Conservation (phyloP, 139 green algal genomes). For the Chloropicon primus region DNA sequence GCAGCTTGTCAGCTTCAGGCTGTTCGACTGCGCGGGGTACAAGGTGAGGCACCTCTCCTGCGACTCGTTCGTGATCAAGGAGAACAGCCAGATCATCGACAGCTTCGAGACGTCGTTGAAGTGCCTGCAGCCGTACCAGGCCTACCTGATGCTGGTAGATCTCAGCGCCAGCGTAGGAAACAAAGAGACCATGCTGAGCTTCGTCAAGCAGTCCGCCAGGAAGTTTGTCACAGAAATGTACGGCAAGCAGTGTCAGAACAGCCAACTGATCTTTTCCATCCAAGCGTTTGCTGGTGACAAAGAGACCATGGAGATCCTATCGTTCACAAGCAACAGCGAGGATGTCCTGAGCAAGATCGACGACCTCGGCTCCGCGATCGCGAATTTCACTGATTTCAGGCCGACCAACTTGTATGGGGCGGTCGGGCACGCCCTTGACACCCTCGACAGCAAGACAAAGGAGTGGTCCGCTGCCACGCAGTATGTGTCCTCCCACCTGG, state of each 20-base stretch:
- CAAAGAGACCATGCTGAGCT: neutral
- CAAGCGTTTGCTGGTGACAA: neutral
- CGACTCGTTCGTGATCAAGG: neutral
- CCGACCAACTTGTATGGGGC: conserved; percentile 5
- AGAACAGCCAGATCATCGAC: neutral
- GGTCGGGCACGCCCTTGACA: neutral
- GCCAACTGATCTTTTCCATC: conserved; percentile 1
- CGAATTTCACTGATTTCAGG: neutral
- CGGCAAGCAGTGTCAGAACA: neutral
- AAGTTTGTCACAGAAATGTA: conserved; percentile 4
- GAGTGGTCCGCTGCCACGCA: neutral
- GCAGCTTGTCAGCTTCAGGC: conserved; percentile 3
- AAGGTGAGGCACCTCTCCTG: neutral
- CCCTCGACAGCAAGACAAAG: neutral
- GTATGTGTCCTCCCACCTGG: neutral
- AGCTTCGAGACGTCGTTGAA: neutral
- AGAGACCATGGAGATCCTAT: neutral
- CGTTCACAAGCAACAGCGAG: conserved; percentile 2
- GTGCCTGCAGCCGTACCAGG: neutral
- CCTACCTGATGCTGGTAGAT: conserved; percentile 1
- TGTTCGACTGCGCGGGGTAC: neutral
- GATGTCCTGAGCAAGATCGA: neutral
- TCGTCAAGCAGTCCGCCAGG: neutral
- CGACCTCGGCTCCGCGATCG: neutral
- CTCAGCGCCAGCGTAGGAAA: neutral